A percentile compares a stretch with the other conserved stretches of the same genome.
These are phyloP conservation scores for Hypoxylon intermedium DNA, from an alignment of 495 filamentous ascomycete genomes.

Conservation along the genomic window DNA sequence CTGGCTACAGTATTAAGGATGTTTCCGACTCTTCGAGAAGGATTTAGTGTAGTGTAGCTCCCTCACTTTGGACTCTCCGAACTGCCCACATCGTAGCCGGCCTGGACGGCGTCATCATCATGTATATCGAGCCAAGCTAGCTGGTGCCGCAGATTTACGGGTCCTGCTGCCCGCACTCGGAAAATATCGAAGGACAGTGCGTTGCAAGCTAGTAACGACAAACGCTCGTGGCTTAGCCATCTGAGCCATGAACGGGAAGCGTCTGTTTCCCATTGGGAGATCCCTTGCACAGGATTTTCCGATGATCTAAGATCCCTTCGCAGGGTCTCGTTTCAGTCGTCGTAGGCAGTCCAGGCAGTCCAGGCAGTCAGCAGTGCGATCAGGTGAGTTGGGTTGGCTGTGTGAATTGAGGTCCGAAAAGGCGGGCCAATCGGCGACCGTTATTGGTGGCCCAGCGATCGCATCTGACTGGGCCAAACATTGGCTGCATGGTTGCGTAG, in stretches of 20 bases:
- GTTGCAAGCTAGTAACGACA: slow-evolving; percentile 11
- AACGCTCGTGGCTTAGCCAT: too few relatives aligned
- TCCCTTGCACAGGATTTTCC: slow-evolving; percentile 29
- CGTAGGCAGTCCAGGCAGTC: slow-evolving; percentile 25
- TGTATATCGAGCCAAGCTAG: too few relatives aligned
- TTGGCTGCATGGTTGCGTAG: slow-evolving; percentile 20
- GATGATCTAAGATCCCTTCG: slow-evolving; percentile 30
- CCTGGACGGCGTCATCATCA: too few relatives aligned
- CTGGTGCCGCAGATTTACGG: slow-evolving; percentile 28
- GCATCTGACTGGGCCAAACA: slow-evolving; percentile 17
- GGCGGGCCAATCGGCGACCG: slow-evolving; percentile 31
- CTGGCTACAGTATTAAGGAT: background rate
- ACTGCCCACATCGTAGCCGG: too few relatives aligned
- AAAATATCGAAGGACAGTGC: slow-evolving; percentile 8
- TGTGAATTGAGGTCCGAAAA: slow-evolving; percentile 28
- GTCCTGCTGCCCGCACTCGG: slow-evolving; percentile 15
- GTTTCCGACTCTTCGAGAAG: too few relatives aligned
- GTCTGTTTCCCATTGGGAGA: slow-evolving; percentile 2
- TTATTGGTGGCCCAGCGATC: slow-evolving; percentile 32
- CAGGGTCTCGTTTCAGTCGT: slow-evolving; percentile 35
- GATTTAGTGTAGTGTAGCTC: too few relatives aligned
- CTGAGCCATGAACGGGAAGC: background rate
- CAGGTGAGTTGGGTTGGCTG: slow-evolving; percentile 33
- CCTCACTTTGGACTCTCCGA: too few relatives aligned
- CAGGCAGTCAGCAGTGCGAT: slow-evolving; percentile 17